phyloP scores from a whole-genome alignment of 257 asterid species.

The Primulina huaijiensis region DNA sequence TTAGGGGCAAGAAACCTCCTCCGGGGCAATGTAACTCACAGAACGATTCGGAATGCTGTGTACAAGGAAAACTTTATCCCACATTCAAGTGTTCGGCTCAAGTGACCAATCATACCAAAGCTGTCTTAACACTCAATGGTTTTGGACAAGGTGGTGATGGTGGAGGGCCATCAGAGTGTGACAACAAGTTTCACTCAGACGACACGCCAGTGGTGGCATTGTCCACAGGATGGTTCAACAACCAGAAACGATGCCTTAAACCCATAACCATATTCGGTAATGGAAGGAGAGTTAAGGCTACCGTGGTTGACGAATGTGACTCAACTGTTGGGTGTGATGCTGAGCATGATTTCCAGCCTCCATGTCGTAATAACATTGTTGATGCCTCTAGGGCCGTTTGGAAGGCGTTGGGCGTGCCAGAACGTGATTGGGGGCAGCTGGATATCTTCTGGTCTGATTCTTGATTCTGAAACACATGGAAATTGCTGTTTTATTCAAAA shows the following conservation, averaged over 20 bases:
- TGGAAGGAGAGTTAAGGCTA: constrained; percentile 27
- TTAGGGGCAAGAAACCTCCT: constrained; percentile 26
- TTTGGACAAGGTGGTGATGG: constrained; percentile 40
- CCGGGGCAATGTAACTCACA: constrained; percentile 22
- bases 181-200: constrained; percentile 32
- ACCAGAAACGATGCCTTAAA: constrained; percentile 28
- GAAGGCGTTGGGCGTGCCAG: constrained; percentile 33
- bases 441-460: constrained; percentile 37
- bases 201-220: constrained; percentile 29
- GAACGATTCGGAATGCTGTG: constrained; percentile 29
- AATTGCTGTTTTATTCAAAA: background rate
- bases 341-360: constrained; percentile 28
- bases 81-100: constrained; percentile 35
- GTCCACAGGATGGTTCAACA: constrained; percentile 39
- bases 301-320: constrained; percentile 35
- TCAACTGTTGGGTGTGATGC: constrained; percentile 33
- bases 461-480: background rate
- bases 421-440: constrained; percentile 28
- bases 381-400: constrained; percentile 41
- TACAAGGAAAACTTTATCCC: constrained; percentile 24
- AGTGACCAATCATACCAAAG: constrained; percentile 24
- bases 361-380: constrained; percentile 33
- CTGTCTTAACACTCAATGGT: constrained; percentile 30
- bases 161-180: constrained; percentile 34
- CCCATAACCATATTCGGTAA: constrained; percentile 29